These are phyloP conservation scores for Aspergillus ostianus DNA, from an alignment of 495 filamentous ascomycete genomes.

Conservation along the genomic window DNA sequence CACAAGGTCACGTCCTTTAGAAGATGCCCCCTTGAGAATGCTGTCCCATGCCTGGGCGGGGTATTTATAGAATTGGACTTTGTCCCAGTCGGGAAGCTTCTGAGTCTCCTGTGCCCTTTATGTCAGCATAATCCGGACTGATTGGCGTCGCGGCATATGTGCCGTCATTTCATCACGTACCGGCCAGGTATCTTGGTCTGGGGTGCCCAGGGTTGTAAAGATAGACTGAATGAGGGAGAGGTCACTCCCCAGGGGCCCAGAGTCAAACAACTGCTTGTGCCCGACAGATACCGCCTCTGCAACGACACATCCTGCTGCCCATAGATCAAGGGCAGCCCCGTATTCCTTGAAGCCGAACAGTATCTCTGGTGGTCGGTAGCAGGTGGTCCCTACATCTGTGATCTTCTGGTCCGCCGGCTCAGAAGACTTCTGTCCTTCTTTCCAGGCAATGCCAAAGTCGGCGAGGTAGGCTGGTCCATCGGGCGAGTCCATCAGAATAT, in stretches of 20 bases:
- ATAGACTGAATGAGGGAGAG: slow-evolving; percentile 86
- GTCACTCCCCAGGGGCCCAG: slow-evolving; percentile 86
- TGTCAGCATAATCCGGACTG: slow-evolving; percentile 9
- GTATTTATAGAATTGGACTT: slow-evolving; percentile 59
- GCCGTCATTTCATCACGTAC: slow-evolving; percentile 31
- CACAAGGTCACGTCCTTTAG: slow-evolving; percentile 53
- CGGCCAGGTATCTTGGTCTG: slow-evolving; percentile 74
- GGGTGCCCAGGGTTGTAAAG: slow-evolving; percentile 85
- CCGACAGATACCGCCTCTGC: slow-evolving; percentile 56
- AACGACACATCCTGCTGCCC: slow-evolving; percentile 83
- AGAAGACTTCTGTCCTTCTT: slow-evolving; percentile 53
- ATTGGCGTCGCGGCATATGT: background rate
- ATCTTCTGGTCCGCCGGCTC: slow-evolving; percentile 73
- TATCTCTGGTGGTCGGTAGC: slow-evolving; percentile 86
- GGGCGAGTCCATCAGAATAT: slow-evolving; percentile 69
- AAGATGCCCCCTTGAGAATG: slow-evolving; percentile 48
- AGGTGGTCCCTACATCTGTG: slow-evolving; percentile 88
- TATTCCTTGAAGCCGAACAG: slow-evolving; percentile 83
- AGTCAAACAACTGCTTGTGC: slow-evolving; percentile 70
- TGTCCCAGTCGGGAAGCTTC: slow-evolving; percentile 63
- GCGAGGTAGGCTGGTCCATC: slow-evolving; percentile 72
- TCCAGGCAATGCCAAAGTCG: slow-evolving; percentile 93
- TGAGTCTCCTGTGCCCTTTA: slow-evolving; percentile 45
- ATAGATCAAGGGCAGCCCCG: slow-evolving; percentile 72
- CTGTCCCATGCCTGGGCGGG: slow-evolving; percentile 51